phyloP scores from a whole-genome alignment of 2,329 filamentous ascomycete genomes.

The Fusarium subtropicale region DNA sequence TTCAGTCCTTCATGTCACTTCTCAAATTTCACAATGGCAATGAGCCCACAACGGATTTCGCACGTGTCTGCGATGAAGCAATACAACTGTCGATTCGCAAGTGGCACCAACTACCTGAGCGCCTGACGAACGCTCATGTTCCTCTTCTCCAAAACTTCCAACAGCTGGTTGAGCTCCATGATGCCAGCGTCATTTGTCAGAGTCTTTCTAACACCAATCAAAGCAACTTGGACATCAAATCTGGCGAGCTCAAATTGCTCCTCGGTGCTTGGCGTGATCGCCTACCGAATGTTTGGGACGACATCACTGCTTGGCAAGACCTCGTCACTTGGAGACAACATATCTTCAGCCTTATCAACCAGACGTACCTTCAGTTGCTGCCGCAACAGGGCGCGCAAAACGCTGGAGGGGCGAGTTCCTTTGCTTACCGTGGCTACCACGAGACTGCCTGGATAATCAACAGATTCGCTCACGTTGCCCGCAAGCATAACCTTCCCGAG shows the following conservation, averaged over 20 bases:
- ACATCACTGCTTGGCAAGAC: slow-evolving; percentile 99
- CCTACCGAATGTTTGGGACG: slow-evolving; percentile 97
- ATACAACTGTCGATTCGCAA: slow-evolving; percentile 97
- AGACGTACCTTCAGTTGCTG: slow-evolving; percentile 87
- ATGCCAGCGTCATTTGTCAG: slow-evolving; percentile 95
- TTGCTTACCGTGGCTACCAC: slow-evolving; percentile 96
- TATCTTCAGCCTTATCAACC: slow-evolving; percentile 97
- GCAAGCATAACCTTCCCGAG: slow-evolving; percentile 95
- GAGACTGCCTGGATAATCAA: slow-evolving; percentile 99
- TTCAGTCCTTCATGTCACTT: slow-evolving; percentile 97
- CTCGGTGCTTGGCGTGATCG: slow-evolving; percentile 96
- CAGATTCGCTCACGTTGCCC: slow-evolving; percentile 94
- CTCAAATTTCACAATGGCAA: slow-evolving; percentile 93
- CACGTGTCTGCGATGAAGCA: slow-evolving; percentile 91
- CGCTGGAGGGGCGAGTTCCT: slow-evolving; percentile 84
- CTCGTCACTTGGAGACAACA: slow-evolving; percentile 99
- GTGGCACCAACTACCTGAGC: slow-evolving; percentile 97
- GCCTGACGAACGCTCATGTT: slow-evolving; percentile 94
- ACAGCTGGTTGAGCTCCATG: slow-evolving; percentile 94
- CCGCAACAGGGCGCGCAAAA: slow-evolving; percentile 80
- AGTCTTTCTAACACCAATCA: slow-evolving; percentile 88
- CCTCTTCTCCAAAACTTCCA: slow-evolving; percentile 98
- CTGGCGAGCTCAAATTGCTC: slow-evolving; percentile 92
- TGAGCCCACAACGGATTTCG: slow-evolving; percentile 83
- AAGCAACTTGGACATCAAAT: slow-evolving; percentile 90